Evolutionary conservation across 2,329 filamentous ascomycete species (phyloP).

Genomic region (Thelonectria olida): DNA sequence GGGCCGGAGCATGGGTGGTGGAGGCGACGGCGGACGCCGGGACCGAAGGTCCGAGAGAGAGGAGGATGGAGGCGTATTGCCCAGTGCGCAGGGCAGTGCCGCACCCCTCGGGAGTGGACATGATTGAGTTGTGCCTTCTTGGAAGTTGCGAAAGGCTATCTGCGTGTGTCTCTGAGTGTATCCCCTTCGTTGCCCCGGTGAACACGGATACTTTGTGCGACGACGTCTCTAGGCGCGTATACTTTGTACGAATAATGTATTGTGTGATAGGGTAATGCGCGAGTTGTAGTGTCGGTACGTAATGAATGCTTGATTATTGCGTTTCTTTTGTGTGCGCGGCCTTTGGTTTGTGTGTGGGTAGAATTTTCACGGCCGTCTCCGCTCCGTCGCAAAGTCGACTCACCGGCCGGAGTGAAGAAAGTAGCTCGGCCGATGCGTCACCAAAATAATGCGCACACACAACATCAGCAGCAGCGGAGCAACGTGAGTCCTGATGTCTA

Average conservation of each 20-base stretch:
- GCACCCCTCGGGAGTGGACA: conserved; percentile 18
- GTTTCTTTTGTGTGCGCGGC: conserved; percentile 16
- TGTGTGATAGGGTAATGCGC: too few species aligned
- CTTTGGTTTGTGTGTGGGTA: conserved; percentile 14
- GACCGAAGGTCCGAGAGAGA: conserved; percentile 25
- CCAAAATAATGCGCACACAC: not conserved
- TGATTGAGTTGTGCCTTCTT: not conserved
- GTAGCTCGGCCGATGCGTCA: not conserved
- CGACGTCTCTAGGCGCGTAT: not conserved
- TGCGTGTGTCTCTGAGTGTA: not conserved
- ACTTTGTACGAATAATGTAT: not conserved
- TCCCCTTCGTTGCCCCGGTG: not conserved
- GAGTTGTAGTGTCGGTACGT: conserved; percentile 8
- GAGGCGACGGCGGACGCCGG: conserved; percentile 10
- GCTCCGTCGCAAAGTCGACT: too few species aligned
- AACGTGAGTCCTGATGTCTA: too few species aligned
- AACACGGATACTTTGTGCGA: not conserved
- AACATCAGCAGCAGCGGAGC: too few species aligned
- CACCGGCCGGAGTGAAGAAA: too few species aligned
- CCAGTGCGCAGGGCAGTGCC: conserved; percentile 37
- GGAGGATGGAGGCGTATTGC: conserved; percentile 36
- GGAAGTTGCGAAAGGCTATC: not conserved
- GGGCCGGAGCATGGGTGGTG: conserved; percentile 20
- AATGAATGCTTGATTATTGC: too few species aligned
- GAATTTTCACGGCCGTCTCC: conserved; percentile 17